A percentile compares a stretch with the other conserved stretches of the same genome.
Conservation (phyloP, 2,329 filamentous ascomycete species). For the Ophiognomonia clavigignenti-juglandacearum region DNA sequence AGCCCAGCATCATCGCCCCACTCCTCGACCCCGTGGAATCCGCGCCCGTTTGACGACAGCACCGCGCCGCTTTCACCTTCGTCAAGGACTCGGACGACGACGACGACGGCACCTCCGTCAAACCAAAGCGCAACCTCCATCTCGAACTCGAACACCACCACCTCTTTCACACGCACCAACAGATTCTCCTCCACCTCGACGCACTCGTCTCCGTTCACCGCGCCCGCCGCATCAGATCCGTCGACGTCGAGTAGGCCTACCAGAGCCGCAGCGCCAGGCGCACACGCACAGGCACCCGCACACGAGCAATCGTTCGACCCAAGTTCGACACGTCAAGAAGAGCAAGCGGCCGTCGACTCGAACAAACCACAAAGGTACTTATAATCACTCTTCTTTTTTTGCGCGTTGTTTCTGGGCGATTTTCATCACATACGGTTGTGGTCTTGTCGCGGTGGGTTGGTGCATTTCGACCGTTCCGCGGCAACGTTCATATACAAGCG, state of each 20-base stretch:
- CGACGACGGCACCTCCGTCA: slow-evolving; percentile 1
- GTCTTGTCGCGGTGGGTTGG: too few relatives aligned
- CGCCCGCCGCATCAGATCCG: too few relatives aligned
- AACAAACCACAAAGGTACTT: slow-evolving; percentile 5
- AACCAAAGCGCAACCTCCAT: slow-evolving; percentile 10
- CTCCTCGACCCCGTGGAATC: slow-evolving; percentile 30
- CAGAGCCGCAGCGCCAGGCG: too few relatives aligned
- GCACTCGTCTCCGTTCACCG: not conserved
- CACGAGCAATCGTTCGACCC: not conserved
- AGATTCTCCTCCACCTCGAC: too few relatives aligned
- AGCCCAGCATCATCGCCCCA: slow-evolving; percentile 25
- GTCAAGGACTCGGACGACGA: slow-evolving; percentile 15
- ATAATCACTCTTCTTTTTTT: not conserved
- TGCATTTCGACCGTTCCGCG: too few relatives aligned
- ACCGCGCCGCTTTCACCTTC: slow-evolving; percentile 18
- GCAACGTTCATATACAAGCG: too few relatives aligned
- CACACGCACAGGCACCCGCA: too few relatives aligned
- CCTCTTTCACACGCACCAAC: not conserved
- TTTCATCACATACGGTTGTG: too few relatives aligned
- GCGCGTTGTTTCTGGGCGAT: too few relatives aligned
- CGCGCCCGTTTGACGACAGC: slow-evolving; percentile 44
- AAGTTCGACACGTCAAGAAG: not conserved
- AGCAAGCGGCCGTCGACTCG: not conserved
- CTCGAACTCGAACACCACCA: slow-evolving; percentile 8
- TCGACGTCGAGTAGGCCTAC: too few relatives aligned